Evolutionary conservation across 1,284 basidiomycete species (phyloP).

Genomic region (Xerocomus alliaceus): DNA sequence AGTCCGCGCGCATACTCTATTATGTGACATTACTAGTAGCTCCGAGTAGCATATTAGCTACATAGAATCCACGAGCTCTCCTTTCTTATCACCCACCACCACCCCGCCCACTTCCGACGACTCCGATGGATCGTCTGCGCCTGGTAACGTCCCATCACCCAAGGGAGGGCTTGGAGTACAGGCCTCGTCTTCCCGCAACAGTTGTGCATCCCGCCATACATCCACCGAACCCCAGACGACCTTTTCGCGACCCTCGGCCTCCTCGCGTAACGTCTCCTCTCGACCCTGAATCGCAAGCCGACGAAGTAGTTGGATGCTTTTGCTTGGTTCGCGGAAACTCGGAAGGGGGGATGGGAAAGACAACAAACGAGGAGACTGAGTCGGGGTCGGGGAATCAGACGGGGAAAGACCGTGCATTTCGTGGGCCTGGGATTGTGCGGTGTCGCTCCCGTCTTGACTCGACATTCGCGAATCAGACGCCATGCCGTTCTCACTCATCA

Average conservation of each 20-base stretch:
- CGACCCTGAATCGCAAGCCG: conserved; percentile 34
- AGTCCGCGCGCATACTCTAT: no score
- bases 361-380: not conserved
- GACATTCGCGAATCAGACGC: not conserved
- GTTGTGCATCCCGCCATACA: not conserved
- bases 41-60: no score
- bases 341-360: not conserved
- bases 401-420: not conserved
- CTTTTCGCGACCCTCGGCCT: conserved; percentile 35
- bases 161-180: not conserved
- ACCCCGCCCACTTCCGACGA: not conserved
- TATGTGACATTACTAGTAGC: no score
- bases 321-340: conserved; percentile 26
- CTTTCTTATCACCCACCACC: not conserved
- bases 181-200: not conserved
- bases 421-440: not conserved
- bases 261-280: conserved; percentile 33
- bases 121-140: not conserved
- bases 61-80: not conserved
- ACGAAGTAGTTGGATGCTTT: conserved; percentile 24
- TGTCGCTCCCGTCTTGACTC: not conserved
- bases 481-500: not conserved
- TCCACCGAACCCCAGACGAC: conserved; percentile 35
- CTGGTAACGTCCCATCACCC: conserved; percentile 10
- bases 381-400: not conserved